phyloP scores from a whole-genome alignment of 2,329 filamentous ascomycete genomes.

The Gaeumannomyces sp. region DNA sequence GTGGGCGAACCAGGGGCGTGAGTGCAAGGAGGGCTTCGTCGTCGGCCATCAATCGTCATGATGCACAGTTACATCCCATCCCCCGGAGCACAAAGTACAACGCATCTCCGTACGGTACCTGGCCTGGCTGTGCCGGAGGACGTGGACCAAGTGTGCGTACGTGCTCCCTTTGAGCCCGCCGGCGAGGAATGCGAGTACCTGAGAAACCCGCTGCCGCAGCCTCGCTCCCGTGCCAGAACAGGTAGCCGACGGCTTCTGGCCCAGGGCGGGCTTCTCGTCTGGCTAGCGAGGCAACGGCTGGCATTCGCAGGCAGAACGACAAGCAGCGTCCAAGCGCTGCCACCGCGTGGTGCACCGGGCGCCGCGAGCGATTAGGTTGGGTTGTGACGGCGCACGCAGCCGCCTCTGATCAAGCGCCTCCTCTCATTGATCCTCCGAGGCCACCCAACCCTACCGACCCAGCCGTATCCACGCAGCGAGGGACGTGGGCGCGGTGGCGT shows the following conservation, averaged over 20 bases:
- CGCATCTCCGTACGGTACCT: not conserved
- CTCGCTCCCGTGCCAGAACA: not conserved
- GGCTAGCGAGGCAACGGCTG: not conserved
- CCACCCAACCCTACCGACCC: not conserved
- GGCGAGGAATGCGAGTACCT: not conserved
- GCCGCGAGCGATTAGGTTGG: not conserved
- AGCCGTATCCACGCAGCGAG: too few species aligned
- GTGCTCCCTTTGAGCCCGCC: not conserved
- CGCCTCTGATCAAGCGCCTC: not conserved
- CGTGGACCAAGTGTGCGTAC: not conserved
- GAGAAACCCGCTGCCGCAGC: not conserved
- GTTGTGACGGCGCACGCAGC: not conserved
- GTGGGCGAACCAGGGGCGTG: not conserved
- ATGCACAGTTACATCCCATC: not conserved
- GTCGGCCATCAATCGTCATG: not conserved
- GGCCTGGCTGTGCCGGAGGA: not conserved
- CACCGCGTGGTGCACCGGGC: not conserved
- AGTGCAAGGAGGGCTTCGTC: not conserved
- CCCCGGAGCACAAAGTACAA: not conserved
- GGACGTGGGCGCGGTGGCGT: not conserved
- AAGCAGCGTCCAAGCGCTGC: not conserved
- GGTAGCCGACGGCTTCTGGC: too few species aligned
- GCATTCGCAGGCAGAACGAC: not conserved
- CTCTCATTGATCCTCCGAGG: not conserved
- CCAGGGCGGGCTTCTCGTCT: too few species aligned